Evolutionary conservation across 345 rosid species (phyloP).

Genomic region (Gossypium raimondii): DNA sequence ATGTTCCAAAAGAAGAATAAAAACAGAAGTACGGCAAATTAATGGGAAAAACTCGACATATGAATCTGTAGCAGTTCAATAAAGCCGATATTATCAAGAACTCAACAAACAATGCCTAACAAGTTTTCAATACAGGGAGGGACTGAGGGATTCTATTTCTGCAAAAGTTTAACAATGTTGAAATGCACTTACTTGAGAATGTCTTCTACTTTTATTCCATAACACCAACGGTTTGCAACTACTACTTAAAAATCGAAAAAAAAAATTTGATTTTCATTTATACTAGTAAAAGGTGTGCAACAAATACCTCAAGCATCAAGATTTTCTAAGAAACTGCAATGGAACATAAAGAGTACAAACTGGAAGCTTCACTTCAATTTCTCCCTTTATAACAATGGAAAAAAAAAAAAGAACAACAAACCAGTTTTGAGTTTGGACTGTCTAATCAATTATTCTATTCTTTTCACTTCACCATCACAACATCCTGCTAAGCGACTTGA

Average conservation of each 20-base stretch:
- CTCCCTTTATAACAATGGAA: not conserved
- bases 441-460: not conserved
- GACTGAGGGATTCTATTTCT: not conserved
- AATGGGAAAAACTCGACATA: not conserved
- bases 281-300: not conserved
- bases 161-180: not conserved
- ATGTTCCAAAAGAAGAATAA: too few species aligned
- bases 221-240: not conserved
- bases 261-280: slow-evolving; percentile 10
- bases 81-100: not conserved
- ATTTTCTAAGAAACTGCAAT: slow-evolving; percentile 4
- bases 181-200: not conserved
- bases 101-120: not conserved
- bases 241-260: not conserved
- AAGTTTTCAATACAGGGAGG: not conserved
- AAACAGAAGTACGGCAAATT: not conserved
- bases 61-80: not conserved
- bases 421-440: not conserved
- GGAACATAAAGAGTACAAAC: not conserved
- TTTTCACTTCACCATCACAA: slow-evolving; percentile 48
- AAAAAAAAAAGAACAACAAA: not conserved
- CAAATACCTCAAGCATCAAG: slow-evolving; percentile 10
- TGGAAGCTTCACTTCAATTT: slow-evolving; percentile 1
- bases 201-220: not conserved
- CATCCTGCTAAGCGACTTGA: slow-evolving; percentile 93